Conservation (phyloP, 2,329 filamentous ascomycete genomes). For the Penicillium capsulatum region DNA sequence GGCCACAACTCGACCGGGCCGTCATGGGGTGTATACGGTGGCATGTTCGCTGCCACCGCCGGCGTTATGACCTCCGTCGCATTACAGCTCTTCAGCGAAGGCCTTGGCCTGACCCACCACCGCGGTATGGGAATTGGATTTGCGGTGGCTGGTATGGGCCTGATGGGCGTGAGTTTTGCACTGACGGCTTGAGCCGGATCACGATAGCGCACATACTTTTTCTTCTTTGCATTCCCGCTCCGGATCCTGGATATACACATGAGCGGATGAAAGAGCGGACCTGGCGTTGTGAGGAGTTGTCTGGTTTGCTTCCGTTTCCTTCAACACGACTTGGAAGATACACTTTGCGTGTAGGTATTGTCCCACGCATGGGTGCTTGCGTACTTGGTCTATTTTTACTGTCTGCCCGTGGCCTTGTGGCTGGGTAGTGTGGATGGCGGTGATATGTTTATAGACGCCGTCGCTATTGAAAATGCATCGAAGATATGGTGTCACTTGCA, state of each 20-base stretch:
- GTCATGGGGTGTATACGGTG: slow-evolving; percentile 52
- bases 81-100: slow-evolving; percentile 82
- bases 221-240: slow-evolving; percentile 7
- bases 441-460: too few species aligned
- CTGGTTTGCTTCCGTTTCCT: not conserved
- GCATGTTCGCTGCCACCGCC: slow-evolving; percentile 80
- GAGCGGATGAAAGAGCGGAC: slow-evolving; percentile 1
- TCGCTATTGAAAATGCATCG: too few species aligned
- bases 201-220: not conserved
- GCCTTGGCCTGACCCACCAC: slow-evolving; percentile 64
- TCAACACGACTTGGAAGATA: slow-evolving; percentile 1
- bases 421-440: not conserved
- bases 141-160: slow-evolving; percentile 62
- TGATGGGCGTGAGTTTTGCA: slow-evolving; percentile 80
- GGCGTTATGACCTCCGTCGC: slow-evolving; percentile 96
- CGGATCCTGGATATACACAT: too few species aligned
- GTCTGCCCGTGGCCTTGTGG: not conserved
- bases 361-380: too few species aligned
- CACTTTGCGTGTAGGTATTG: too few species aligned
- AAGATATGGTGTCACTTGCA: too few species aligned
- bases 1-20: slow-evolving; percentile 33
- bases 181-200: slow-evolving; percentile 56
- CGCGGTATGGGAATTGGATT: slow-evolving; percentile 37
- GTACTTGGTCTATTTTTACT: slow-evolving; percentile 7
- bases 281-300: slow-evolving; percentile 11